These are phyloP conservation scores for Chrysanthemum seticuspe DNA, from an alignment of 129 eudicot genomes.

Conservation along the genomic window DNA sequence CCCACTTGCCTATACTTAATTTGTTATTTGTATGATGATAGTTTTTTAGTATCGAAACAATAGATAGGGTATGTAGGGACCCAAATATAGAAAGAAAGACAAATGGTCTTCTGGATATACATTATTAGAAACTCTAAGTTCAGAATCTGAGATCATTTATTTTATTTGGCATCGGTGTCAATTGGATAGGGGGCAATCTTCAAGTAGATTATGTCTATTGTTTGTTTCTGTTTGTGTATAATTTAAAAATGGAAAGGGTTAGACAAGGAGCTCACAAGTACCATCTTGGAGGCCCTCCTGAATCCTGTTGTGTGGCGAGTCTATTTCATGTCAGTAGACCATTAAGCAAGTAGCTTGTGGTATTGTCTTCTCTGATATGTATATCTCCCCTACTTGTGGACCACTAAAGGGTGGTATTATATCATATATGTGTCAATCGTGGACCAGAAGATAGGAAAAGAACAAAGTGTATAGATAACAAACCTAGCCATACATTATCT, in stretches of 20 bases:
- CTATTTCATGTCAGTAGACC: conserved; percentile 46
- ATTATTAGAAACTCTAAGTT: conserved; percentile 12
- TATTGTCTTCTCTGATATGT: conserved; percentile 54
- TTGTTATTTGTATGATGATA: conserved; percentile 4
- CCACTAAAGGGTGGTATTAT: conserved; percentile 28
- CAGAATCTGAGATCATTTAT: conserved; percentile 37
- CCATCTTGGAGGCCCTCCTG: conserved; percentile 32
- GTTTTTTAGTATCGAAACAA: conserved; percentile 7
- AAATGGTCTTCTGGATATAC: conserved; percentile 24
- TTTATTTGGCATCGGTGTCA: conserved; percentile 51
- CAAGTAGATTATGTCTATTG: conserved; percentile 39
- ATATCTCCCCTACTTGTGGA: conserved; percentile 54
- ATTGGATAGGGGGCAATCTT: conserved; percentile 62
- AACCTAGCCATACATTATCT: conserved; percentile 41
- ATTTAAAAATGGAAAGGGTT: conserved; percentile 18
- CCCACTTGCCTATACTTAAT: background rate
- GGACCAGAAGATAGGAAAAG: conserved; percentile 36
- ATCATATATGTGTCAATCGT: conserved; percentile 9
- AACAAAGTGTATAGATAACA: conserved; percentile 25
- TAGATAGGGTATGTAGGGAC: conserved; percentile 34
- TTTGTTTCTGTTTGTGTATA: conserved; percentile 7
- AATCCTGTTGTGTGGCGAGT: conserved; percentile 29
- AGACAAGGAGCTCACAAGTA: conserved; percentile 42
- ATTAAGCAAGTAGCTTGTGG: conserved; percentile 56
- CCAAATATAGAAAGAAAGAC: conserved; percentile 31